Base-by-base conservation (phyloP, 2,329 filamentous ascomycete genomes). In the Penicillium sp. region DNA sequence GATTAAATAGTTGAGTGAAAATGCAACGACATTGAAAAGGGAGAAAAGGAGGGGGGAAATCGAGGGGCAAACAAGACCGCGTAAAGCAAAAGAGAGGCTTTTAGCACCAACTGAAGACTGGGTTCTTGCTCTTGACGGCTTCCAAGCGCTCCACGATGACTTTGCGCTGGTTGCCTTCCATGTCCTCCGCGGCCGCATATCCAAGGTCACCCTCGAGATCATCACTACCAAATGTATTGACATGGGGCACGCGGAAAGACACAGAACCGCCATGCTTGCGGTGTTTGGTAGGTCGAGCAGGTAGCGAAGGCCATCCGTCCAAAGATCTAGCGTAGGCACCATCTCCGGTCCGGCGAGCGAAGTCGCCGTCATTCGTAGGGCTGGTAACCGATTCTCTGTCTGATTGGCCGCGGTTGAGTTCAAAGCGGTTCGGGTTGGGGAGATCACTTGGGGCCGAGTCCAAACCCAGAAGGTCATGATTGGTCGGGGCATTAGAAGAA, bases 71-170 rank as follows among this genome's bases (percentile, higher is more conserved):
- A 59, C 47, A 55, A 50, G 50, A 50, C 24, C 58, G 56, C 42
- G 58, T 35, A 50, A 63, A 56, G 56, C 9, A 50, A 56, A 24
- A 15, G 22, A 35, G 15, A 30, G 44, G 53, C 53, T 62, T 60
- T 81, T 81, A 98, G 82, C 95, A 99, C 91, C 95, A 99, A 49
- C 91, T 97, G 79, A 99, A 99, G 35, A 99, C 93, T 1, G 95
- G 95, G 75, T 96, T 96, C 76, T 90, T 91, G 74, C 89, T 92
- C 84, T 98, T 98, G 65, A 99, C 95, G 63, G 94, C 91, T 82
- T 99, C 95, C 61, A 99, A 81, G 65, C 95, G 85, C 83, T 99
- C 95, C 53, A 99, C 93, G 82, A 99, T 98, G 53, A 99, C 95
- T 79, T 95, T 96, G 71, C 93, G 87, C 75, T 91, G 89, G 72